A percentile compares a stretch with the other conserved stretches of the same genome.
Evolutionary conservation across 306 rosid genomes (phyloP).

Genomic region (Begonia peltatifolia): DNA sequence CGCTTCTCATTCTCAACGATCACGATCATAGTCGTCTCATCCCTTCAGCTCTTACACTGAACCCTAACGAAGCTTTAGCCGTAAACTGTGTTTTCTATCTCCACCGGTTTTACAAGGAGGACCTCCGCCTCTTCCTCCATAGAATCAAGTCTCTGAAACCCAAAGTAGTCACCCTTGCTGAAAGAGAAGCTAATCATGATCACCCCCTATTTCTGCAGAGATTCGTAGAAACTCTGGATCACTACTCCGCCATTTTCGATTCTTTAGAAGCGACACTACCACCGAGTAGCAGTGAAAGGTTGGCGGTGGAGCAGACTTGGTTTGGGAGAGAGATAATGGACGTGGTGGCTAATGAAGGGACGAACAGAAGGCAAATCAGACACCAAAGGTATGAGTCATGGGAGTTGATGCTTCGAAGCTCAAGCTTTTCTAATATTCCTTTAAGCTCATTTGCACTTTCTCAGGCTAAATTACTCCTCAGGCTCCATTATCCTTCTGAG

Average conservation of each 20-base stretch:
- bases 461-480: conserved; percentile 37
- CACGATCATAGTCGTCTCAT: conserved; percentile 3
- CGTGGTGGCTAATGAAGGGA: conserved; percentile 16
- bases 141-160: conserved; percentile 33
- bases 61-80: conserved; percentile 32
- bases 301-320: conserved; percentile 34
- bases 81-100: conserved; percentile 36
- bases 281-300: conserved; percentile 32
- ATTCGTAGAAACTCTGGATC: conserved; percentile 30
- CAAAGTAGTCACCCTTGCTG: conserved; percentile 28
- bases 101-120: conserved; percentile 20
- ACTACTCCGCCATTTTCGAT: conserved; percentile 27
- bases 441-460: conserved; percentile 43
- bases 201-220: conserved; percentile 22
- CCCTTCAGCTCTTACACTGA: conserved; percentile 11
- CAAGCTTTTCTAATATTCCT: conserved; percentile 28
- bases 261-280: conserved; percentile 44
- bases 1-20: conserved; percentile 16
- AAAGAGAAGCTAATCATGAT: conserved; percentile 30
- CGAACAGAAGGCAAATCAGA: conserved; percentile 7
- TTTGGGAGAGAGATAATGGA: conserved; percentile 33
- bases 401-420: conserved; percentile 27
- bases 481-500: conserved; percentile 45
- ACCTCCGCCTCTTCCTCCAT: conserved; percentile 18
- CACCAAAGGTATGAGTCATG: conserved; percentile 28